These are phyloP conservation scores for Penicillium sp. DNA, from an alignment of 2,329 filamentous ascomycete species.

Conservation along the genomic window DNA sequence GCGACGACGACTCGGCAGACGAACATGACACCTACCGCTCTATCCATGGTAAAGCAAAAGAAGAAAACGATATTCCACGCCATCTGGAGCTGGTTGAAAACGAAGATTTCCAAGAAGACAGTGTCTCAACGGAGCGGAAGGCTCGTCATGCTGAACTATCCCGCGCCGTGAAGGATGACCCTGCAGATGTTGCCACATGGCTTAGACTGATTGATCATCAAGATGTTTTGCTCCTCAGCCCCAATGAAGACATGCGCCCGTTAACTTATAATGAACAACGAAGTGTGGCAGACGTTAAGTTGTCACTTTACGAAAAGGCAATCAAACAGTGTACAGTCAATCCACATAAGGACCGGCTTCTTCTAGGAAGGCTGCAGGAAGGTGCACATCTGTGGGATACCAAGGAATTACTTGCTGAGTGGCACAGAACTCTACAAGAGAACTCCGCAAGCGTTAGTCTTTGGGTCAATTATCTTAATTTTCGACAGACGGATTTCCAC, in stretches of 20 bases:
- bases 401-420: constrained; percentile 64
- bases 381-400: constrained; percentile 74
- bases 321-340: constrained; percentile 59
- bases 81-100: constrained; percentile 56
- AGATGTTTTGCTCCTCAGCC: constrained; percentile 64
- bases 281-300: constrained; percentile 76
- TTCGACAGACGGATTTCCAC: constrained; percentile 68
- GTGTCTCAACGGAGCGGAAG: constrained; percentile 50
- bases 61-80: constrained; percentile 48
- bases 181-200: constrained; percentile 74
- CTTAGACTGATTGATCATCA: constrained; percentile 79
- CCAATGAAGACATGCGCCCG: constrained; percentile 37
- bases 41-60: constrained; percentile 66
- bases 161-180: constrained; percentile 66
- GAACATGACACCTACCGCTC: constrained; percentile 65
- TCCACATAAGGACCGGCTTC: constrained; percentile 61
- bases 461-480: constrained; percentile 76
- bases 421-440: constrained; percentile 64
- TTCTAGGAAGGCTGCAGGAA: constrained; percentile 73
- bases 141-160: constrained; percentile 60
- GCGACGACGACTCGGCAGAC: constrained; percentile 49
- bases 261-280: constrained; percentile 64
- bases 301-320: constrained; percentile 80
- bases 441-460: constrained; percentile 64
- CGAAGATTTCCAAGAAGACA: constrained; percentile 43